phyloP scores from a whole-genome alignment of 805 yeast species.

The Saturnispora bothae region DNA sequence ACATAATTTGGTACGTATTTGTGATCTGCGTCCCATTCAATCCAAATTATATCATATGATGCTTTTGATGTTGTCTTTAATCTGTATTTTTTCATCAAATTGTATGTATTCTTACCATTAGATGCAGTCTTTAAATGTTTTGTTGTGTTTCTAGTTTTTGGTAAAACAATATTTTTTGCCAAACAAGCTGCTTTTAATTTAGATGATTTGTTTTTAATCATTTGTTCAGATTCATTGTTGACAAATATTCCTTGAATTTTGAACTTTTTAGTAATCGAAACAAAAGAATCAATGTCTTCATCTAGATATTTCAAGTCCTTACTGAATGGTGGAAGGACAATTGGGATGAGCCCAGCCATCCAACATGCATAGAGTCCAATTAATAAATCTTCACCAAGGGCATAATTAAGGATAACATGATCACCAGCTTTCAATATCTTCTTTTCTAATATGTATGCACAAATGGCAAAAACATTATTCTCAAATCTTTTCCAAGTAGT shows the following conservation, averaged over 20 bases:
- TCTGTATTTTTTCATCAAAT: conserved; percentile 30
- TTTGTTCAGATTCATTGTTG: conserved; percentile 63
- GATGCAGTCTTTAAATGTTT: conserved; percentile 38
- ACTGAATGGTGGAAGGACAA: conserved; percentile 68
- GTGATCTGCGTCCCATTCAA: conserved; percentile 65
- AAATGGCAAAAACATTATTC: conserved; percentile 61
- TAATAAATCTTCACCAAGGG: conserved; percentile 77
- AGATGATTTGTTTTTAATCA: conserved; percentile 56
- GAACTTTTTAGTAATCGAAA: conserved; percentile 58
- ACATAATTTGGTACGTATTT: conserved; percentile 46
- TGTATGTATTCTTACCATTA: conserved; percentile 27
- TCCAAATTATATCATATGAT: conserved; percentile 40
- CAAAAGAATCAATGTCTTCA: conserved; percentile 64
- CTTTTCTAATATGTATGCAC: conserved; percentile 60
- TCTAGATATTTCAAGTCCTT: conserved; percentile 40
- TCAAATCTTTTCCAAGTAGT: conserved; percentile 71
- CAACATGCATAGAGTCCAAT: conserved; percentile 82
- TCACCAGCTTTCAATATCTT: conserved; percentile 57
- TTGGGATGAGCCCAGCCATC: conserved; percentile 64
- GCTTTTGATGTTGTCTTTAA: conserved; percentile 25
- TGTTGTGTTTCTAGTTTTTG: conserved; percentile 56
- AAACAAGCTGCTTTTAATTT: conserved; percentile 38
- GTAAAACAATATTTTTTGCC: conserved; percentile 23
- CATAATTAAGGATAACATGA: conserved; percentile 69
- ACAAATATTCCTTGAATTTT: conserved; percentile 64